Evolutionary conservation across 2,329 filamentous ascomycete species (phyloP), one percentile per base, ranked within the genome.

Genomic region (Fusarium redolens): DNA sequence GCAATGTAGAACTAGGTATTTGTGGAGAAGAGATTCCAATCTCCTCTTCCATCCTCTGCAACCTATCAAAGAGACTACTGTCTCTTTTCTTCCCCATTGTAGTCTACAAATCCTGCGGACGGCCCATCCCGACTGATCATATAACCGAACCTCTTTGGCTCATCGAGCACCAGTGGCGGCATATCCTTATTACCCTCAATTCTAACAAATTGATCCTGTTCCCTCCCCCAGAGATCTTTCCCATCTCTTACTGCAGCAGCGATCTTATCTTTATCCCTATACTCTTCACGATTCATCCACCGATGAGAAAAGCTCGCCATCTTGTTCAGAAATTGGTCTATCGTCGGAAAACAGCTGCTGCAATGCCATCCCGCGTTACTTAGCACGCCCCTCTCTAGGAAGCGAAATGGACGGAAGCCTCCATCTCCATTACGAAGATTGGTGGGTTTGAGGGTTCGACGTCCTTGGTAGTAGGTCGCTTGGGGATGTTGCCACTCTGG

Each of bases 311-410:
- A 90, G 66, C 84, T 86, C 13, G 82, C 80, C 81, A 90, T 85
- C 79, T 90, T 91, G 71, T 83, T 85, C 55, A 87, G 80, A 73
- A 90, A 82, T 76, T 90, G 86, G 10, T 82, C 82, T 25, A 91
- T 79, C 1, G 87, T 90, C 13, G 83, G 80, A 74, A 90, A 90
- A 80, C 90, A 91, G 65, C 83, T 87, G 56, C 86, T 89, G 82
- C 89, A 92, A 78, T 91, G 89, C 89, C 89, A 92, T 1, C 81
- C 85, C 1, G 88, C 86, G 71, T 88, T 85, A 69, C 78, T 79
- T 28, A 90, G 68, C 12, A 83, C 81, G 18, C 79, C 83, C 71
- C 82, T 83, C 65, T 88, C 84, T 47, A 81, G 79, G 47, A 79
- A 78, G 40, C 83, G 80, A 7, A 82, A 69, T 4, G 82, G 78